Base-by-base conservation (phyloP, 805 yeast genomes). In the Huiozyma sinensis region DNA sequence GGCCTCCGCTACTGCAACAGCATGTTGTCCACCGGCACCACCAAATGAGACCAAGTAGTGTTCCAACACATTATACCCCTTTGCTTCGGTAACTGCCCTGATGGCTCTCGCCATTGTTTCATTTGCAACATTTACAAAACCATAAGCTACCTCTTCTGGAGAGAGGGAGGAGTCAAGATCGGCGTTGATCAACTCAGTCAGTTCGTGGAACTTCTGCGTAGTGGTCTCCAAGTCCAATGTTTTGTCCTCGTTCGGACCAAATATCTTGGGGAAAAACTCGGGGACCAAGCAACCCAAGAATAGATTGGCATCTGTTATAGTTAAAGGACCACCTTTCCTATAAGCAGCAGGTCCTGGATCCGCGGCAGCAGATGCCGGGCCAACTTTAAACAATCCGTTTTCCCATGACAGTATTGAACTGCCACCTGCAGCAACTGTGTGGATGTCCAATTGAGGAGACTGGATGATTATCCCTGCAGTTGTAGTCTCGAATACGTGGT, bases 11-110 rank as follows among this genome's bases (percentile, higher is more conserved):
- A 87, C 79, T 7, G 83, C 79, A 40, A 76, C 79, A 2, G 92
- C 89, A 61, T 84, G 89, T 63, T 87, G 95, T 7, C 95, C 95
- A 43, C 95, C 95, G 28, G 95, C 95, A 40, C 95, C 95, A 39
- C 95, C 95, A 64, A 87, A 87, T 2, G 90, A 74, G 1, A 88
- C 94, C 47, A 87, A 64, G 46, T 81, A 66, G 59, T 87, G 95
- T 8, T 73, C 67, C 7, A 82, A 59, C 0, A 79, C 71, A 36
- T 75, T 70, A 55, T 79, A 77, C 5, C 95, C 95, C 56, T 79
- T 84, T 1, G 90, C 85, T 58, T 86, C 95, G 0, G 95, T 86
- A 42, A 87, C 65, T 36, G 83, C 79, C 46, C 95, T 71, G 43
- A 87, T 83, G 2, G 95, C 95, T 48, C 94, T 73, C n/a, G 92